These are phyloP conservation scores for Cochlearia excelsa DNA, from an alignment of 345 rosid genomes.

Conservation along the genomic window DNA sequence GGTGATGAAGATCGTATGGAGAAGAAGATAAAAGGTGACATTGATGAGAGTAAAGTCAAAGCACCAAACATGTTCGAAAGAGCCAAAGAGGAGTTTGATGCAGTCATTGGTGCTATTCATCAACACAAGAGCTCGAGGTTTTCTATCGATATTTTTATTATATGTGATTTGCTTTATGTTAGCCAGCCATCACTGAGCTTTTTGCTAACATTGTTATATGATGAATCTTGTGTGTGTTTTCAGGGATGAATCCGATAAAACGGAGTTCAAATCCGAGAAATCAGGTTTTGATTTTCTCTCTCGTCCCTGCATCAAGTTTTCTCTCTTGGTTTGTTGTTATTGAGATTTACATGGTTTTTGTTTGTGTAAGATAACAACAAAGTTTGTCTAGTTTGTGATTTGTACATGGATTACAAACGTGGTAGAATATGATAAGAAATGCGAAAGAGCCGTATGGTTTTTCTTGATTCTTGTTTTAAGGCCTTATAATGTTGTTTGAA, in stretches of 20 bases:
- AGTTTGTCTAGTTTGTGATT: no score
- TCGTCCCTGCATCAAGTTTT: background rate
- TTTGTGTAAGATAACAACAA: no score
- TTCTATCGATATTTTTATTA: no score
- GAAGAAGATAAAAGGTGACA: slow-evolving; percentile 40
- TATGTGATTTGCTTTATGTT: no score
- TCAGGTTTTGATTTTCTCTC: slow-evolving; percentile 28
- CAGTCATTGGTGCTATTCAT: slow-evolving; percentile 49
- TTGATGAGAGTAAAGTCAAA: slow-evolving; percentile 47
- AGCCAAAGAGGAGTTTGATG: slow-evolving; percentile 66
- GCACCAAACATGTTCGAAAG: slow-evolving; percentile 60
- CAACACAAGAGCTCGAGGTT: slow-evolving; percentile 34
- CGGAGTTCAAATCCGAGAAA: slow-evolving; percentile 36
- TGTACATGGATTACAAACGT: no score
- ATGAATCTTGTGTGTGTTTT: slow-evolving; percentile 1
- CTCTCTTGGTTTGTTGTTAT: no score
- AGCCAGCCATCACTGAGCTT: no score
- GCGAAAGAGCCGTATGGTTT: no score
- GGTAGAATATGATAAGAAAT: no score
- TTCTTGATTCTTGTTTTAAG: no score
- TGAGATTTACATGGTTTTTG: no score
- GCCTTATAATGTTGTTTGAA: background rate
- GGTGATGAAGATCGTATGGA: slow-evolving; percentile 17
- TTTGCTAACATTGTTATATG: background rate
- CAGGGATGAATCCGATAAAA: slow-evolving; percentile 40